Base-by-base conservation (phyloP, 2,329 filamentous ascomycete genomes). In the Penicillium psychrosexuale region DNA sequence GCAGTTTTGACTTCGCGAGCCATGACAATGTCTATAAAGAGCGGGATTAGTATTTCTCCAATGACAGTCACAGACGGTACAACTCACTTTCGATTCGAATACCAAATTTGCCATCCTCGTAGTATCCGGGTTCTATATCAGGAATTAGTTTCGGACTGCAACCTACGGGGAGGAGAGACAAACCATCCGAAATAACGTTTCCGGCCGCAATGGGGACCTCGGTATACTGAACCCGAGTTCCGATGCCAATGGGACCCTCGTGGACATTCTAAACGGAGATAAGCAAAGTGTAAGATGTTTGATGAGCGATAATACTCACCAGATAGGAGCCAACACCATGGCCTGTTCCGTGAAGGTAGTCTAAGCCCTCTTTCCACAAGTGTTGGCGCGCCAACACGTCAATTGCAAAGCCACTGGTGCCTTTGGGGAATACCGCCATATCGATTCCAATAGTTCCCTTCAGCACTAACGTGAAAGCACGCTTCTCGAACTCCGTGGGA, bases 231-330 rank as follows among this genome's bases (percentile, higher is more conserved):
- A 95, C 85, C 42, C 94, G 84, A 9, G 92, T 97, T 28, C 94
- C 94, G 57, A 99, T 95, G 19, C 94, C 94, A 58, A 99, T 96
- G 1, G 94, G 94, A 0, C 94, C 94, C 76, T 99, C 94, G 70
- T 99, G 94, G 0, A 99, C 94, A 63, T 99, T 99, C 67, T 79
- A 50, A n/a, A 3, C 40, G 31, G 44, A 27, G 31, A 53, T 70
- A 64, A 68, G 59, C 24, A 56, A 46, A 22, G 11, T 13, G 3
- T 34, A 13, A 31, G 19, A 5, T 34, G 11, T 44, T 3, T 9
- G 11, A 13, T 11, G 19, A 56, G 12, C 11, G 11, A 30, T 38
- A 13, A 30, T 19, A 12, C 39, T 36, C 57, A 78, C 77, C 63
- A 99, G 78, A 74, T 88, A 99, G 1, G 91, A 96, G 28, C 94